phyloP scores from a whole-genome alignment of 495 filamentous ascomycete genomes.

The Viridothelium virens region DNA sequence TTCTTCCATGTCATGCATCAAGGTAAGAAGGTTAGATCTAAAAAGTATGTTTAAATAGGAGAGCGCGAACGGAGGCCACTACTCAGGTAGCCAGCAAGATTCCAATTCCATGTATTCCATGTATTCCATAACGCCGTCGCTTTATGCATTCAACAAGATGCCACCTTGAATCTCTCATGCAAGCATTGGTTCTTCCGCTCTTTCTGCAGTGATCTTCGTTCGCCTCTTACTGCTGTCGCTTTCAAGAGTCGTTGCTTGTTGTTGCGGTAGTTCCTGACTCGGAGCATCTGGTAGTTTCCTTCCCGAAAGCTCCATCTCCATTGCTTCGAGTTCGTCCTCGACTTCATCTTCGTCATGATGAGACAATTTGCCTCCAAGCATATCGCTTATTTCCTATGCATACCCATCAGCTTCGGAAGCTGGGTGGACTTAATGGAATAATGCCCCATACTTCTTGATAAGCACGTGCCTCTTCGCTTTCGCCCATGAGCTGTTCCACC shows the following conservation, averaged over 20 bases:
- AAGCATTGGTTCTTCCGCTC: slow-evolving; percentile 24
- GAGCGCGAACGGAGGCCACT: too few species aligned
- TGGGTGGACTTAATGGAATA: background rate
- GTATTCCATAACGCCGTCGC: slow-evolving; percentile 19
- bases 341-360: slow-evolving; percentile 97
- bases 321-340: slow-evolving; percentile 80
- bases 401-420: slow-evolving; percentile 15
- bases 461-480: slow-evolving; percentile 76
- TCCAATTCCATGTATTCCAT: background rate
- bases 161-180: slow-evolving; percentile 22
- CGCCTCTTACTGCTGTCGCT: slow-evolving; percentile 23
- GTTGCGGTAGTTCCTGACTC: slow-evolving; percentile 32
- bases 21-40: too few species aligned
- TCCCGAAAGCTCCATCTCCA: slow-evolving; percentile 58
- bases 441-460: slow-evolving; percentile 65
- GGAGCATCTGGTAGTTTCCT: slow-evolving; percentile 57
- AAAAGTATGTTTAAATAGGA: too few species aligned
- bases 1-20: too few species aligned
- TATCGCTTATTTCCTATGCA: slow-evolving; percentile 73
- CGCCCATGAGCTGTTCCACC: slow-evolving; percentile 88
- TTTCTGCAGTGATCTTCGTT: slow-evolving; percentile 18
- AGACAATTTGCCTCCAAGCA: slow-evolving; percentile 76
- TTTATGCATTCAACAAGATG: slow-evolving; percentile 18
- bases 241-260: slow-evolving; percentile 28
- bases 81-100: too few species aligned